These are phyloP conservation scores for Ascomycota sp. DNA, from an alignment of 2,329 filamentous ascomycete species.

Conservation along the genomic window DNA sequence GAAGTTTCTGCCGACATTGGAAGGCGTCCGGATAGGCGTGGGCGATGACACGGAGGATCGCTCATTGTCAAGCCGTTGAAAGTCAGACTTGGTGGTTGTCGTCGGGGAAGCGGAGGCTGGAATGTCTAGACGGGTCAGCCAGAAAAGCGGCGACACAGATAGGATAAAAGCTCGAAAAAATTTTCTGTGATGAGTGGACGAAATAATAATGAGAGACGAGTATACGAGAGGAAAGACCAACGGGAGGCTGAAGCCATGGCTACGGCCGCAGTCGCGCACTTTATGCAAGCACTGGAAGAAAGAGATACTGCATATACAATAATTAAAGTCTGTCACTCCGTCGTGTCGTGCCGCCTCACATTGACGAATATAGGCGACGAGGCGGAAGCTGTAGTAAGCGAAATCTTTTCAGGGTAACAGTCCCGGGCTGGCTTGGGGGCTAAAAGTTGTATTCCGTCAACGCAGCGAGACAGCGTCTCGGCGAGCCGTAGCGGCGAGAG, in stretches of 20 bases:
- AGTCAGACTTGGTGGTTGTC: neutral
- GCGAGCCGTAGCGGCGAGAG: neutral
- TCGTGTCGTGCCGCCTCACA: conserved; percentile 2
- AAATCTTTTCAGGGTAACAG: no score
- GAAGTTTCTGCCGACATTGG: neutral
- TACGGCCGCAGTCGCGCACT: conserved; percentile 4
- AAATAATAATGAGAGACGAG: neutral
- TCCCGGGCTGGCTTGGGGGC: neutral
- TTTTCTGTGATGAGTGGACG: neutral
- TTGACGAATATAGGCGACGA: neutral
- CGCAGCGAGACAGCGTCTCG: neutral
- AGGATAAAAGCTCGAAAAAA: neutral
- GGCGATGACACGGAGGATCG: neutral
- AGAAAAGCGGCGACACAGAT: neutral
- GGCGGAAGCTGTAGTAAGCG: neutral
- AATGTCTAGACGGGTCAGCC: conserved; percentile 4
- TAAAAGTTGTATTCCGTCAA: neutral
- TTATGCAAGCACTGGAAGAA: neutral
- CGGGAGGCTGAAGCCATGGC: conserved; percentile 10
- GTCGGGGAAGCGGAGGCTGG: conserved; percentile 4
- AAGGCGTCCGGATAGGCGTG: neutral
- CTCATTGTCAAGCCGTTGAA: neutral
- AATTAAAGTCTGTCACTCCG: neutral
- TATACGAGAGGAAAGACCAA: conserved; percentile 5
- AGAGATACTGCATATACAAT: conserved; percentile 1